Conservation (phyloP, 768 basidiomycete species). For the Trametes maxima region DNA sequence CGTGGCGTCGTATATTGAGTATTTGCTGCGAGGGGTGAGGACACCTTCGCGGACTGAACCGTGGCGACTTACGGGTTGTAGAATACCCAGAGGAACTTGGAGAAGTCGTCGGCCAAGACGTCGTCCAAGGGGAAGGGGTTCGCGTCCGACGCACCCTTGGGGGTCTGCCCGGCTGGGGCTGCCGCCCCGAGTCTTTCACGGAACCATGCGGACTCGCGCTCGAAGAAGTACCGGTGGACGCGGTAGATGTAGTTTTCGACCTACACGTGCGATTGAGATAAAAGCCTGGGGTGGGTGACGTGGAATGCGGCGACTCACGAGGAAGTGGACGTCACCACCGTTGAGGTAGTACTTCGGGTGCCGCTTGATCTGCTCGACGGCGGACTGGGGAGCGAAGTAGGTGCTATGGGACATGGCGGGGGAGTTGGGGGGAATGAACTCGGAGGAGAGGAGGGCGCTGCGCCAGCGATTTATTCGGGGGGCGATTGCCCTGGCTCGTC, state of each 20-base stretch:
- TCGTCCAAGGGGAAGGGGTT: constrained; percentile 35
- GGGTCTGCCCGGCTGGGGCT: constrained; percentile 24
- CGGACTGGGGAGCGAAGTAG: constrained; percentile 18
- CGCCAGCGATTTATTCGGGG: constrained; percentile 21
- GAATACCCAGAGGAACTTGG: constrained; percentile 37
- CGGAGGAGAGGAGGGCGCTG: constrained; percentile 12
- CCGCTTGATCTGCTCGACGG: constrained; percentile 31
- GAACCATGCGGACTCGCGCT: constrained; percentile 34
- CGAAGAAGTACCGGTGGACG: constrained; percentile 36
- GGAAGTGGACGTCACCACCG: constrained; percentile 55
- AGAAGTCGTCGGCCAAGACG: constrained; percentile 32
- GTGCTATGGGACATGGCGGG: constrained; percentile 23
- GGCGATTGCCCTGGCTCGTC: constrained; percentile 14
- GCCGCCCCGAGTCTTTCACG: constrained; percentile 26
- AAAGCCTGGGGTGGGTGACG: background rate
- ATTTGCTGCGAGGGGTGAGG: constrained; percentile 42
- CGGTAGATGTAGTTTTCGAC: constrained; percentile 34
- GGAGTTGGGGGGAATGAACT: constrained; percentile 8
- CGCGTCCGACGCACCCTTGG: constrained; percentile 34
- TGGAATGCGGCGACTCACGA: constrained; percentile 40
- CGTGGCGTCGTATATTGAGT: constrained; percentile 54
- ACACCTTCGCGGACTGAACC: background rate
- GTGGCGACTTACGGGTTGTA: constrained; percentile 35
- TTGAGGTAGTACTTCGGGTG: constrained; percentile 50
- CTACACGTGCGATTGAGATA: constrained; percentile 8